Base-by-base conservation (phyloP, 2,329 filamentous ascomycete genomes). In the Talaromyces pinophilus region DNA sequence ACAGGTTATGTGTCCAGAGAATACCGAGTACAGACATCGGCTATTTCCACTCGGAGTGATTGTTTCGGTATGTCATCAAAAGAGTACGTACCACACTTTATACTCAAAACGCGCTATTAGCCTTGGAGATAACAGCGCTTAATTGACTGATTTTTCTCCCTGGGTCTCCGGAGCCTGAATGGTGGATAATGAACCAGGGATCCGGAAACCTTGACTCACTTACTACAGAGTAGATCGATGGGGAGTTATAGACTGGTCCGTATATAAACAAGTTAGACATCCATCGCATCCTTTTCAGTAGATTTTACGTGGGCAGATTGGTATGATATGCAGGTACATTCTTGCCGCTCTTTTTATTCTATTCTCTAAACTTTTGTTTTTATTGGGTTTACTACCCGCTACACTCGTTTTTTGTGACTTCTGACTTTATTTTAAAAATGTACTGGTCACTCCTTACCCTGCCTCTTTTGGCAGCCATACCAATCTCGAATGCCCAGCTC, bases 401-500 rank as follows among this genome's bases (percentile, higher is more conserved):
- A 50, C 46, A 50, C 7, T 28, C 46, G 22, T 28, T 50, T 50
- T 7, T 17, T 28, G 19, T 48, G 19, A 19, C 25, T 48, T 25
- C 19, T 50, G 22, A 50, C 4, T 11, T 17, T 28, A 50, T 28
- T 5, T 50, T 4, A 15, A 25, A 25, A 50, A 48, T 48, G 46
- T 50, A 50, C 46, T 28, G 46, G 22, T 50, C 46, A 28, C 46
- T 50, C 22, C 19, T 50, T 25, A 28, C 11, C 46, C 46, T 50
- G 46, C 19, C 46, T 50, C 22, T 50, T 25, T 17, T 50, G 46
- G 46, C 19, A 28, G 46, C 46, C 4, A 25, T 50, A 28, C 22
- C 22, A 7, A 28, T 50, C 22, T 25, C 46, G 15, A 28, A 57
- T 35, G 79, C 77, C 33, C 78, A 82, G 65, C 75, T 83, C 33